These are phyloP conservation scores for Tilletia walkeri DNA, from an alignment of 1,284 basidiomycete species.

Conservation along the genomic window DNA sequence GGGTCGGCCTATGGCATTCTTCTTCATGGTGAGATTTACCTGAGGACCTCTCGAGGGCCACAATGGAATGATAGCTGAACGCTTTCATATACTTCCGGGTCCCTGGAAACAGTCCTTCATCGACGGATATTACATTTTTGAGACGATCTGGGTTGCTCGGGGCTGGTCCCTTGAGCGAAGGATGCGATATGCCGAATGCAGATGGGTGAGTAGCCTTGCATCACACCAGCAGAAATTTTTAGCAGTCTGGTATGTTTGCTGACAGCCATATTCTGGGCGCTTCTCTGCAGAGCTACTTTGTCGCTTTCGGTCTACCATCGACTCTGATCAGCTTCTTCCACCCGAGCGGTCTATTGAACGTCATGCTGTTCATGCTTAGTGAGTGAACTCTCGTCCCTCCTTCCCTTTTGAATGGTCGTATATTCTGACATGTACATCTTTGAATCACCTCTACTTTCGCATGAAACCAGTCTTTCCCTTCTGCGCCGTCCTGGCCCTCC, in stretches of 20 bases:
- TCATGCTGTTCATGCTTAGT: constrained; percentile 54
- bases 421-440: too few species aligned
- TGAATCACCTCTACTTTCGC: too few species aligned
- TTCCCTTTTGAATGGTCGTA: too few species aligned
- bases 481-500: constrained; percentile 50
- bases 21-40: constrained; percentile 35
- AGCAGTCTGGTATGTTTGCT: too few species aligned
- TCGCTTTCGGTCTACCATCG: constrained; percentile 52
- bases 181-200: constrained; percentile 51
- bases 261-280: too few species aligned
- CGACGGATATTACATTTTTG: constrained; percentile 55
- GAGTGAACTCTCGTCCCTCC: constrained; percentile 7
- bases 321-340: constrained; percentile 54
- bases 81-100: background rate
- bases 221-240: too few species aligned
- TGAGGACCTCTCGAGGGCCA: background rate
- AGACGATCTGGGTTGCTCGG: constrained; percentile 49
- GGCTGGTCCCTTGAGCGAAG: constrained; percentile 43
- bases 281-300: constrained; percentile 37
- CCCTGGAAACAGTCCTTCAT: constrained; percentile 28
- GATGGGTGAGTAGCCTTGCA: constrained; percentile 32
- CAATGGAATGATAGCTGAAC: background rate
- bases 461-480: constrained; percentile 7
- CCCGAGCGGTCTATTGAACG: constrained; percentile 49
- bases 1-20: constrained; percentile 41